A percentile compares a stretch with the other conserved stretches of the same genome.
phyloP scores from a whole-genome alignment of 345 rosid species.

The Citrus maxima region DNA sequence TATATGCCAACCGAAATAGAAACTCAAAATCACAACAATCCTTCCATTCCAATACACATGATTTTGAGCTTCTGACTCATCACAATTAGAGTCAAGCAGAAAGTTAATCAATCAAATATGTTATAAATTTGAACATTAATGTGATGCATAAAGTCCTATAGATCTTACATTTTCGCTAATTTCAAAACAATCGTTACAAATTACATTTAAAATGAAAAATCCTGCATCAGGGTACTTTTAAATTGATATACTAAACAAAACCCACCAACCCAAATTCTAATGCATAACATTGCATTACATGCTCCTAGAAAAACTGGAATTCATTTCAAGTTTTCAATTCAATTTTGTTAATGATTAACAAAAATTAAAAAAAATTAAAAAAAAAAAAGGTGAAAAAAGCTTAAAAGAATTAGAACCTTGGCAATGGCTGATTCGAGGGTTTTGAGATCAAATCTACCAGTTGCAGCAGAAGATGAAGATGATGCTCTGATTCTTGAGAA shows the following conservation, averaged over 20 bases:
- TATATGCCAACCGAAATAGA: neutral
- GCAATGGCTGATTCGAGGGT: slow-evolving; percentile 67
- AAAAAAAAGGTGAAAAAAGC: neutral
- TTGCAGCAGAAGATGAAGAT: slow-evolving; percentile 37
- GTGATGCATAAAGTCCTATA: neutral
- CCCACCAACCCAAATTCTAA: neutral
- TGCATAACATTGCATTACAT: neutral
- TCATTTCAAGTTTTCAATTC: neutral
- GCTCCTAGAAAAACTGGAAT: neutral
- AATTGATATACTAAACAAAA: neutral
- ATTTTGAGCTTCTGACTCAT: neutral
- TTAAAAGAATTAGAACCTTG: slow-evolving; percentile 36
- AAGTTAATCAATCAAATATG: neutral
- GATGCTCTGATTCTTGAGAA: slow-evolving; percentile 32
- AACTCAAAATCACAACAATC: neutral
- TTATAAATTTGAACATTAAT: neutral
- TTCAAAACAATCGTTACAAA: neutral
- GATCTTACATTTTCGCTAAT: neutral
- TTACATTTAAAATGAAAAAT: neutral
- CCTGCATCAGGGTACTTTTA: neutral
- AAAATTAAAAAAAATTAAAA: neutral
- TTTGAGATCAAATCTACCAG: slow-evolving; percentile 47
- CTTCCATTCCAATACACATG: neutral
- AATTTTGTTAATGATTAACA: neutral
- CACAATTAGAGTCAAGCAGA: neutral